Conservation (phyloP, 495 filamentous ascomycete genomes). For the Neurospora intermedia region DNA sequence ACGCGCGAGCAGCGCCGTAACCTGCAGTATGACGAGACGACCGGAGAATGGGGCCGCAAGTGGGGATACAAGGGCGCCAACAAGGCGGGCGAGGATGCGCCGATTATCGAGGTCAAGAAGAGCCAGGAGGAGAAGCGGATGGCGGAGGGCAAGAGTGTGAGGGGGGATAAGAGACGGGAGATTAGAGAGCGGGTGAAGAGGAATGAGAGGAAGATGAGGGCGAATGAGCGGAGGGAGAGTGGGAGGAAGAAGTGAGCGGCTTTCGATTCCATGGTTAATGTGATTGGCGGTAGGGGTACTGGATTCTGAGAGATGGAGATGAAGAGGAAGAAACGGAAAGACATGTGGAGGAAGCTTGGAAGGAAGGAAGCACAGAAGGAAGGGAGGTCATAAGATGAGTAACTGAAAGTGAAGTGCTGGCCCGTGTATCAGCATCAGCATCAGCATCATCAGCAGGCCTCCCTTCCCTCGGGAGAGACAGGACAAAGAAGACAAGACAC, state of each 20-base stretch:
- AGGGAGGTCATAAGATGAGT: neutral
- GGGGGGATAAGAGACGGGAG: constrained; percentile 52
- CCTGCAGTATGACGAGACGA: constrained; percentile 72
- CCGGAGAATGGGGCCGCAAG: constrained; percentile 76
- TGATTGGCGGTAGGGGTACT: too few relatives aligned
- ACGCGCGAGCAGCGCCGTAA: constrained; percentile 53
- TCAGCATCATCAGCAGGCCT: too few relatives aligned
- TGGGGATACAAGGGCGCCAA: constrained; percentile 89
- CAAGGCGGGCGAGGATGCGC: constrained; percentile 52
- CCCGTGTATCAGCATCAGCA: neutral
- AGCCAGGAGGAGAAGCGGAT: constrained; percentile 43
- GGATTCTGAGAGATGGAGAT: neutral
- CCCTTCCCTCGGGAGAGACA: neutral
- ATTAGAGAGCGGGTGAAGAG: constrained; percentile 53
- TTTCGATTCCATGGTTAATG: too few relatives aligned
- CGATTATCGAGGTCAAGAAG: constrained; percentile 85
- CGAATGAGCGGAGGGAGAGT: constrained; percentile 46
- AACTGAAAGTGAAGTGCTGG: neutral
- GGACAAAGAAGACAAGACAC: neutral
- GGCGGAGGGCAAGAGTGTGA: constrained; percentile 41
- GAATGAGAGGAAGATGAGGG: constrained; percentile 58
- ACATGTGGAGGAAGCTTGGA: neutral
- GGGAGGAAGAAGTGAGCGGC: constrained; percentile 26
- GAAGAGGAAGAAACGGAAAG: neutral
- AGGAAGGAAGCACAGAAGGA: neutral